Evolutionary conservation across 495 filamentous ascomycete genomes (phyloP).

Genomic region (Trichoderma parareesei): DNA sequence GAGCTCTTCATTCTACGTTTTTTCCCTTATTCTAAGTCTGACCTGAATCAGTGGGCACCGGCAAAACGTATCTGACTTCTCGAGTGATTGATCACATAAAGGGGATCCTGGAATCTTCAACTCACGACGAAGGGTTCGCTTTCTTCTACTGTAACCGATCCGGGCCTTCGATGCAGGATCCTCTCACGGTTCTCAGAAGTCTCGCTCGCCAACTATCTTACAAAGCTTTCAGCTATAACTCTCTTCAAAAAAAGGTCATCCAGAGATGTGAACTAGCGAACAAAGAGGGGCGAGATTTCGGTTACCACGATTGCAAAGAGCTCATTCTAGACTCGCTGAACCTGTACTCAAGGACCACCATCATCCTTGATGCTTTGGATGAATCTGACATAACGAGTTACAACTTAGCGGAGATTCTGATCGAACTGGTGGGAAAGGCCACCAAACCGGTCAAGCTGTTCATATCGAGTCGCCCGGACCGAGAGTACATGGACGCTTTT

Average conservation of each 20-base stretch:
- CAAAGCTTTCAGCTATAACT: constrained; percentile 11
- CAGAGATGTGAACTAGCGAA: constrained; percentile 8
- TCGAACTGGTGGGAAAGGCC: constrained; percentile 21
- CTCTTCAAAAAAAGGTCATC: constrained; percentile 16
- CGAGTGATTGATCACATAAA: constrained; percentile 24
- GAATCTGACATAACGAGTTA: constrained; percentile 16
- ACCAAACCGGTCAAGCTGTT: constrained; percentile 31
- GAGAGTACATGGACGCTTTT: constrained; percentile 21
- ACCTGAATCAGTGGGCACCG: constrained; percentile 21
- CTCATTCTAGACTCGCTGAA: constrained; percentile 16
- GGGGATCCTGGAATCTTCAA: not conserved
- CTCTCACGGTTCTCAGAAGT: constrained; percentile 26
- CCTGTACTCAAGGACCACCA: constrained; percentile 16
- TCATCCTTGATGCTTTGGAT: constrained; percentile 22
- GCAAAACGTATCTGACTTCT: constrained; percentile 30
- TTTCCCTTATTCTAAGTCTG: not conserved
- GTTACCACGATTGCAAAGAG: constrained; percentile 17
- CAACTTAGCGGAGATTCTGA: constrained; percentile 15
- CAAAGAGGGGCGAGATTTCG: constrained; percentile 15
- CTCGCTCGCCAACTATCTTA: constrained; percentile 29
- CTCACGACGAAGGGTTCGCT: constrained; percentile 26
- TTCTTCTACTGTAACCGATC: constrained; percentile 35
- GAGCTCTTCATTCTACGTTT: not conserved
- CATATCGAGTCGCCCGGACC: constrained; percentile 36
- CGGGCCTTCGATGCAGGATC: constrained; percentile 21